Percentiles rank a stretch among this genome's conserved stretches.
These are phyloP conservation scores for Glebionis coronaria DNA, from an alignment of 129 eudicot genomes.

Conservation along the genomic window DNA sequence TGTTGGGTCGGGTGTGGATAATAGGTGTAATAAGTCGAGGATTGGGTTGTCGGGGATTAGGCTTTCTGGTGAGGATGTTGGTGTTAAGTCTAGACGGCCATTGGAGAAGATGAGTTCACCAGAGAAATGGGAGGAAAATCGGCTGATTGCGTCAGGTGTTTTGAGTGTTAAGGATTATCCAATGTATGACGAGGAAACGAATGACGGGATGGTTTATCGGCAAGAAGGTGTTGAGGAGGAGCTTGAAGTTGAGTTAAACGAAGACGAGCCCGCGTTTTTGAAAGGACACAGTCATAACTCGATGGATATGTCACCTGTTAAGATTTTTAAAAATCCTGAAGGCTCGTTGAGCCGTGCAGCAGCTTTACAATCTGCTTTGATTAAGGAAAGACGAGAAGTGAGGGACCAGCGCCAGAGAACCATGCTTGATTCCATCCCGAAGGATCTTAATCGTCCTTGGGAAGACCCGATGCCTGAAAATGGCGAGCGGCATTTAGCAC, in stretches of 20 bases:
- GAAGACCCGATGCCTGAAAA: too few species aligned
- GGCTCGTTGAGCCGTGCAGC: too few species aligned
- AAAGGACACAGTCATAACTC: slow-evolving; percentile 79
- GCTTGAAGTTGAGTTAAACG: too few species aligned
- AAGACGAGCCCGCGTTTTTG: slow-evolving; percentile 80
- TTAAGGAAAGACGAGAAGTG: slow-evolving; percentile 91
- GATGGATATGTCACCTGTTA: slow-evolving; percentile 74
- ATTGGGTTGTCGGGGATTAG: slow-evolving; percentile 68
- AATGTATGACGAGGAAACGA: slow-evolving; percentile 71
- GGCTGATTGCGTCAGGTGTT: slow-evolving; percentile 83
- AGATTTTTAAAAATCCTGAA: too few species aligned
- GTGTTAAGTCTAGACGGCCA: slow-evolving; percentile 57
- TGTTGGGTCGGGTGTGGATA: background rate
- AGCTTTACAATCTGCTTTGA: slow-evolving; percentile 82
- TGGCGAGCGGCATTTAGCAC: too few species aligned
- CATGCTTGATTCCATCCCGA: too few species aligned
- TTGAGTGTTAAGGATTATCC: slow-evolving; percentile 69
- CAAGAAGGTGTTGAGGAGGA: too few species aligned
- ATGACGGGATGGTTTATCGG: too few species aligned
- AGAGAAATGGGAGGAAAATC: slow-evolving; percentile 87
- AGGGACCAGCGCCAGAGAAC: slow-evolving; percentile 83
- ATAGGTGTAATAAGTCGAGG: slow-evolving; percentile 39
- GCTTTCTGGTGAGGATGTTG: slow-evolving; percentile 58
- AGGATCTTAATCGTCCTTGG: too few species aligned
- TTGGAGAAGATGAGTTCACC: slow-evolving; percentile 89